These are phyloP conservation scores for Auriscalpium orientale DNA, from an alignment of 768 basidiomycete genomes.

Conservation along the genomic window DNA sequence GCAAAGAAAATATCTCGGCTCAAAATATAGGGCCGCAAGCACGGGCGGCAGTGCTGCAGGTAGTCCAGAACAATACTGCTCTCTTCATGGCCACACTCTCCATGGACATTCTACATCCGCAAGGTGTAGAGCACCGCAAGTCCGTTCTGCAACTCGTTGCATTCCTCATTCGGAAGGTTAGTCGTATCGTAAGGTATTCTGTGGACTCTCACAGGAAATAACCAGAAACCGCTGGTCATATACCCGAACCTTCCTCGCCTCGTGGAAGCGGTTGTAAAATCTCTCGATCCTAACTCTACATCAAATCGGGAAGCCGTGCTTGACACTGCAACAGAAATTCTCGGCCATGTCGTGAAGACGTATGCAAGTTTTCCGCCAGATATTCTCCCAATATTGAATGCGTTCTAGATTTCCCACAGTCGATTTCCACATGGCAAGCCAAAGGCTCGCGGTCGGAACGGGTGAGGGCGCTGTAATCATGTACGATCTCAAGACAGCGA, in stretches of 20 bases:
- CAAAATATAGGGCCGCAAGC: constrained; percentile 75
- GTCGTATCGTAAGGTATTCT: not conserved
- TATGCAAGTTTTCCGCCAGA: constrained; percentile 28
- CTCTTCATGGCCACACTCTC: constrained; percentile 93
- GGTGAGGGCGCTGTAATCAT: constrained; percentile 90
- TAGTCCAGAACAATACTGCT: constrained; percentile 75
- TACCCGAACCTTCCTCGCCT: constrained; percentile 78
- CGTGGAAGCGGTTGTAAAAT: constrained; percentile 94
- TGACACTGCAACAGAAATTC: constrained; percentile 88
- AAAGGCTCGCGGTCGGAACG: constrained; percentile 89
- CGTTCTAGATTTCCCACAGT: constrained; percentile 72
- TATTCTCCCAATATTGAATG: not conserved
- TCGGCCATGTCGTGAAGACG: constrained; percentile 93
- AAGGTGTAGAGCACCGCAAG: constrained; percentile 68
- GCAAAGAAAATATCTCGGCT: constrained; percentile 60
- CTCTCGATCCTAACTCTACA: constrained; percentile 84
- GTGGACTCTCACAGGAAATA: not conserved
- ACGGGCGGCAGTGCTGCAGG: constrained; percentile 73
- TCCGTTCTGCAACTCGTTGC: constrained; percentile 90
- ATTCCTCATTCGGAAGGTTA: constrained; percentile 84
- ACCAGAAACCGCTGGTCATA: constrained; percentile 77
- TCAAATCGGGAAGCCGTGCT: constrained; percentile 74
- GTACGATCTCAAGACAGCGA: constrained; percentile 96
- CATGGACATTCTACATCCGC: constrained; percentile 79
- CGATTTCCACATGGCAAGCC: constrained; percentile 85